A percentile compares a stretch with the other conserved stretches of the same genome.
phyloP scores from a whole-genome alignment of 202 grass and related monocot species.

The Digitaria exilis region DNA sequence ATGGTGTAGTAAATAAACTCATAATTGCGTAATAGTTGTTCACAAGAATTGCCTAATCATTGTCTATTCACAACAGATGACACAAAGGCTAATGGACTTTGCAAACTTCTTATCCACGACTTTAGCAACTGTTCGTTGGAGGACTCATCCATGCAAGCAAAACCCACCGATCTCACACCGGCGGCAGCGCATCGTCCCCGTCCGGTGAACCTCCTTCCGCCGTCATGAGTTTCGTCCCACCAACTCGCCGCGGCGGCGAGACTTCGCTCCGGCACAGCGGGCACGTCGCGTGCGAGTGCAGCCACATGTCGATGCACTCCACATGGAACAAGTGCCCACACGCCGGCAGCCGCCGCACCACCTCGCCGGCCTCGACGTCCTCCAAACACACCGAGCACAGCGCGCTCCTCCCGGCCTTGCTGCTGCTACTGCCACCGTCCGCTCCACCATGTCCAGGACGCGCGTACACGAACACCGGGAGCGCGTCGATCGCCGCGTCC shows the following conservation, averaged over 20 bases:
- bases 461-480: conserved; percentile 11
- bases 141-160: too few relatives aligned
- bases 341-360: conserved; percentile 29
- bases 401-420: not conserved
- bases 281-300: conserved; percentile 20
- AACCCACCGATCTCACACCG: not conserved
- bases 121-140: too few relatives aligned
- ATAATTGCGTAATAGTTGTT: too few relatives aligned
- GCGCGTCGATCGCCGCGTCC: not conserved
- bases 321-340: conserved; percentile 30
- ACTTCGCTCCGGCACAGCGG: conserved; percentile 17
- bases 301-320: conserved; percentile 27
- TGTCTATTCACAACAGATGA: too few relatives aligned
- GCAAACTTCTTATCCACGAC: too few relatives aligned
- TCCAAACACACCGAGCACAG: conserved; percentile 32
- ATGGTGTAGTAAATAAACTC: too few relatives aligned
- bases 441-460: not conserved
- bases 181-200: not conserved
- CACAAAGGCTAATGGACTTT: too few relatives aligned
- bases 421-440: not conserved
- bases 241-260: not conserved
- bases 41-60: too few relatives aligned
- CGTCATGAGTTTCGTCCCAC: not conserved
- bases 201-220: not conserved
- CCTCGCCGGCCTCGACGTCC: conserved; percentile 37